phyloP scores from a whole-genome alignment of 257 asterid species.

The Cinchona pubescens region DNA sequence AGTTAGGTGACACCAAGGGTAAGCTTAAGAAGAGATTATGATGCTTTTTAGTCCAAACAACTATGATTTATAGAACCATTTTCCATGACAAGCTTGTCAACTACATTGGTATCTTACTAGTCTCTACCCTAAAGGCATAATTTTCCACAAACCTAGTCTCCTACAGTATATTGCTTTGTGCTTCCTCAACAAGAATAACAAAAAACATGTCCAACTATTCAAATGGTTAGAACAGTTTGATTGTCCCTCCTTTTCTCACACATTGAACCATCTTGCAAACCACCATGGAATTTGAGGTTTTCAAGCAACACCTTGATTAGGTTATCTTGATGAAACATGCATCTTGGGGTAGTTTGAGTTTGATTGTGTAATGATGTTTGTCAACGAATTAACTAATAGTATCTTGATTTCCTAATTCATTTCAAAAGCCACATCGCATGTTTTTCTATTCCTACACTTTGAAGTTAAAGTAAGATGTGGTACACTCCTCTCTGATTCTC shows the following conservation, averaged over 20 bases:
- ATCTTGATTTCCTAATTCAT: background rate
- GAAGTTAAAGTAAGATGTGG: background rate
- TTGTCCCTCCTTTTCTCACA: no score
- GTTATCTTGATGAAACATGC: background rate
- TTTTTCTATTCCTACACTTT: background rate
- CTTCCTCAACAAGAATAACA: no score
- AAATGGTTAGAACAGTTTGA: no score
- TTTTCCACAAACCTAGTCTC: no score
- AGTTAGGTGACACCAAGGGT: no score
- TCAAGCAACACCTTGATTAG: background rate
- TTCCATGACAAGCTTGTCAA: background rate
- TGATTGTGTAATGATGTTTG: background rate
- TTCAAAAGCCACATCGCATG: background rate
- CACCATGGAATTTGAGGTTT: background rate
- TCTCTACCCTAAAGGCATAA: no score
- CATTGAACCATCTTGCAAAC: no score
- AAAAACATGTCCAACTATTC: no score
- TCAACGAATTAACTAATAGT: background rate
- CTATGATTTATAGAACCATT: background rate
- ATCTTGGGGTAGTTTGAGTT: background rate
- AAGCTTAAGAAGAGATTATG: background rate
- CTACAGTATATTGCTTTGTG: no score
- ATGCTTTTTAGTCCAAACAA: background rate
- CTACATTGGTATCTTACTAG: no score
- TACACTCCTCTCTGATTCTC: background rate